A percentile compares a stretch with the other conserved stretches of the same genome.
Conservation (phyloP, 805 yeast genomes). For the Pichia membranifaciens region DNA sequence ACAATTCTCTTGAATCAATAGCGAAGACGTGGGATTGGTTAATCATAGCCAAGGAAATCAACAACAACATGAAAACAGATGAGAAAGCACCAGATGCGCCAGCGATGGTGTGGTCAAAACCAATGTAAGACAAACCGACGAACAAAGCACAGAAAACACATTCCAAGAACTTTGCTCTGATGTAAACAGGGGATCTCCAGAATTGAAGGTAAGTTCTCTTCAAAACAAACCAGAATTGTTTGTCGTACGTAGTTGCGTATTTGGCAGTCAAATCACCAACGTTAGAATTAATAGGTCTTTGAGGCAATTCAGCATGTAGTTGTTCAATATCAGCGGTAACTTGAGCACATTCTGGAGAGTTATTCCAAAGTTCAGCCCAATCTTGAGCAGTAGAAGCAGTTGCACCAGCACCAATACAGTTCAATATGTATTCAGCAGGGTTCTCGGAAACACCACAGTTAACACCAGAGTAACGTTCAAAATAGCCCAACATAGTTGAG, state of each 20-base stretch:
- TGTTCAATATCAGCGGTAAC: constrained; percentile 30
- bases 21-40: constrained; percentile 62
- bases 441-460: constrained; percentile 57
- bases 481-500: constrained; percentile 38
- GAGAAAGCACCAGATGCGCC: constrained; percentile 56
- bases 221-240: constrained; percentile 33
- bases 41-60: constrained; percentile 53
- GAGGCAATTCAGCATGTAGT: constrained; percentile 25
- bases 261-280: constrained; percentile 27
- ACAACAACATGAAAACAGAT: constrained; percentile 49
- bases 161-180: constrained; percentile 44
- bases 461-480: constrained; percentile 53
- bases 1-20: constrained; percentile 51
- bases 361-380: constrained; percentile 61
- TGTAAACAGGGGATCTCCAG: constrained; percentile 48
- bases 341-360: constrained; percentile 29
- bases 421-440: constrained; percentile 72
- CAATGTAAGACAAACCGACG: constrained; percentile 55
- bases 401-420: constrained; percentile 78
- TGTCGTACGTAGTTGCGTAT: constrained; percentile 44
- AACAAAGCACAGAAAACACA: constrained; percentile 39
- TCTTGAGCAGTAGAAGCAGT: constrained; percentile 55
- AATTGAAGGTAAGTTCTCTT: constrained; percentile 36
- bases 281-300: constrained; percentile 20
- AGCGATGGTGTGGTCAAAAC: constrained; percentile 43